Evolutionary conservation across 2,329 filamentous ascomycete species (phyloP).

Genomic region (Botrytis aclada): DNA sequence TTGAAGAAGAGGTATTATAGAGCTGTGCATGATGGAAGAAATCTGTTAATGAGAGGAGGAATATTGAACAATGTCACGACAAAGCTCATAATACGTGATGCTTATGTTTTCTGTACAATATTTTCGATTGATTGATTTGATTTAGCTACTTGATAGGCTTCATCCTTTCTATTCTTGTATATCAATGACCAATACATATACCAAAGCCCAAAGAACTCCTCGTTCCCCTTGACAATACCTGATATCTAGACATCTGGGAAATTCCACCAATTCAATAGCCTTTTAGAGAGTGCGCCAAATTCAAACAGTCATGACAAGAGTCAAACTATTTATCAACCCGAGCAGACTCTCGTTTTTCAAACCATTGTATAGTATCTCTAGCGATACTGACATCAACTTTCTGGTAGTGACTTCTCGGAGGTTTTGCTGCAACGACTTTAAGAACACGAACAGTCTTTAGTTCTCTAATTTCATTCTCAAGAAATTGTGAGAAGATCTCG

Average conservation of each 20-base stretch:
- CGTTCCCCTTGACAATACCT: neutral
- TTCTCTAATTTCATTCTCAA: neutral
- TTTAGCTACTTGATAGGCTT: fast-evolving
- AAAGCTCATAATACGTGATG: neutral
- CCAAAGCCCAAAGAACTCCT: neutral
- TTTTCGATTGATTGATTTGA: neutral
- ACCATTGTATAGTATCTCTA: neutral
- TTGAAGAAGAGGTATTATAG: neutral
- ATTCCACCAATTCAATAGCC: fast-evolving
- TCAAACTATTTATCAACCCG: neutral
- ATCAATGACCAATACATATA: neutral
- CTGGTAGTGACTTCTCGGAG: neutral
- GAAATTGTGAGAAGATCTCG: neutral
- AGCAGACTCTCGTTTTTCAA: neutral
- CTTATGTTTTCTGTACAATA: neutral
- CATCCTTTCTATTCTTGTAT: neutral
- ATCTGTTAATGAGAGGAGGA: neutral
- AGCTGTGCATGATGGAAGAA: neutral
- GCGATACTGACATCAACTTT: neutral
- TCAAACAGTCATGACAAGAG: neutral
- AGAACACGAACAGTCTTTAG: neutral
- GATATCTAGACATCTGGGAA: neutral
- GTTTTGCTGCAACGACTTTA: neutral
- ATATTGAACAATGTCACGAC: neutral
- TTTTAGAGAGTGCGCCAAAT: too few species aligned